Evolutionary conservation across 2,329 filamentous ascomycete genomes (phyloP), one percentile per base, ranked within the genome.

Genomic region (Pseudogymnoascus sp.): DNA sequence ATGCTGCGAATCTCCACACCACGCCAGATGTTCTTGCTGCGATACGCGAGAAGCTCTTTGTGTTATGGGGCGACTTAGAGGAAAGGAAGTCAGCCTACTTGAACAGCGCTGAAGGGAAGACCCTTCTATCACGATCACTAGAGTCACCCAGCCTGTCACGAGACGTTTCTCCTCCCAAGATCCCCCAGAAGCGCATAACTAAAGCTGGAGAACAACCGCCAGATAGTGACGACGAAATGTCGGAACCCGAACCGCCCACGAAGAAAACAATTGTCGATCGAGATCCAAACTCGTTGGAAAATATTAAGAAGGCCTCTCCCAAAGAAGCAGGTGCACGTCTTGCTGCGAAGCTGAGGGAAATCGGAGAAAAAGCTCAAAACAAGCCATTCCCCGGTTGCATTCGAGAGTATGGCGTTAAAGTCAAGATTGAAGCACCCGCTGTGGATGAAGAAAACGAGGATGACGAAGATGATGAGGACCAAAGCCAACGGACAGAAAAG

Each of bases 61-160:
- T 84, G 36, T 78, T 97, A 1, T 97, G 93, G 92, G 93, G 93
- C 1, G 84, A 96, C 63, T 77, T 97, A 1, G 86, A 92, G 70
- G 90, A 96, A 70, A 72, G 77, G 57, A 90, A 89, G 70, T 68
- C 69, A 2, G 71, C 67, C n/a, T 67, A 72, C 2, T 66, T 72
- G 18, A 43, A 60, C 20, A 59, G 41, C 4, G 18, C 4, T 14
- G 18, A 59, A 61, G 28, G 41, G 47, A 62, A 37, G 3, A 39
- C 25, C 25, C 37, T 70, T 65, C 70, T 63, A 59, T 69, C 63
- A 65, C 71, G 50, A 39, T 65, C 60, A 63, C 64, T 61, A 63
- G 67, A 60, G 38, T 69, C 68, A 57, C 68, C 64, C 16, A 68
- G 67, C 59, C 67, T 66, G 47, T 20, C 58, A 22, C 8, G 65